Evolutionary conservation across 202 grass and related monocot genomes (phyloP).

Genomic region (Schoenoplectus tabernaemontani): DNA sequence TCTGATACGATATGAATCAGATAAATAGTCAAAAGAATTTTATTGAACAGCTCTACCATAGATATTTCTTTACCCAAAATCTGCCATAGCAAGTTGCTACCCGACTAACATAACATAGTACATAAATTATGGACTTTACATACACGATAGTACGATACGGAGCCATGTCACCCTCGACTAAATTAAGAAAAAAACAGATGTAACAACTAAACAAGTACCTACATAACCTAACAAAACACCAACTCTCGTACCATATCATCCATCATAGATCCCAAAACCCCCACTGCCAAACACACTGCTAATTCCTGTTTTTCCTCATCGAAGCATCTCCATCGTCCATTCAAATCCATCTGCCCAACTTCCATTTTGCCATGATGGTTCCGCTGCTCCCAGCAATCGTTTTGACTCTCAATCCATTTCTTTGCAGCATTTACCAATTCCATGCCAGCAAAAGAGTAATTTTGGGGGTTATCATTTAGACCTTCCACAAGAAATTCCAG

Average conservation of each 20-base stretch:
- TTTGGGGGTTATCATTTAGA: background rate
- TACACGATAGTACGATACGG: background rate
- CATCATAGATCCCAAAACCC: conserved; percentile 35
- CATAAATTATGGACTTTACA: background rate
- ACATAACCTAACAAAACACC: background rate
- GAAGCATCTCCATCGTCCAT: conserved; percentile 43
- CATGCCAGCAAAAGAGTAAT: background rate
- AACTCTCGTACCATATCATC: conserved; percentile 37
- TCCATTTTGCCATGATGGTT: conserved; percentile 5
- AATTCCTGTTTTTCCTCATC: conserved; percentile 24
- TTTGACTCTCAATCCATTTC: conserved; percentile 30
- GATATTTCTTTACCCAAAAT: conserved; percentile 20
- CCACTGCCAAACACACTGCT: conserved; percentile 25
- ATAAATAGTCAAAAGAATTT: too few species aligned
- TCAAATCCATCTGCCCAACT: conserved; percentile 33
- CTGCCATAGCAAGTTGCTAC: conserved; percentile 9
- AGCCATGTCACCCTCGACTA: background rate
- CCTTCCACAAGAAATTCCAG: conserved; percentile 49
- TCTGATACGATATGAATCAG: too few species aligned
- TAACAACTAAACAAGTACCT: conserved; percentile 3
- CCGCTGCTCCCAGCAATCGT: background rate
- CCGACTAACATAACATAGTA: background rate
- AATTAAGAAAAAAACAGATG: background rate
- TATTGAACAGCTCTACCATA: too few species aligned
- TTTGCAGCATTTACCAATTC: conserved; percentile 26